Conservation (phyloP, 164 flowering plant species). For the Magnolia sinica region DNA sequence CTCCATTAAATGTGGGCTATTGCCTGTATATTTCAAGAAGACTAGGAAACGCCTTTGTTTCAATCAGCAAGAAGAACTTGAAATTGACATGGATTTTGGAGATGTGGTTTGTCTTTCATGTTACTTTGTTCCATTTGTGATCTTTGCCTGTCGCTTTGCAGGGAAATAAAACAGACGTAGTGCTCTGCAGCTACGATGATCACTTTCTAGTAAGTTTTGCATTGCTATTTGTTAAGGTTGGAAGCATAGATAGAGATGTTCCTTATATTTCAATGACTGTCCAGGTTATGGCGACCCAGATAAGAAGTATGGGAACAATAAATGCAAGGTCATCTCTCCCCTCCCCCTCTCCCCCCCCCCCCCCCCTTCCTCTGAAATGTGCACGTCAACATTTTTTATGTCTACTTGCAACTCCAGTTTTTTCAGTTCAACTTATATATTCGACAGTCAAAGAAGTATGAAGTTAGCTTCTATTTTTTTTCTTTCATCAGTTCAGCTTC, state of each 20-base stretch:
- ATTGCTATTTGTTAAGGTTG: not conserved
- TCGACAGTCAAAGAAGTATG: too few species aligned
- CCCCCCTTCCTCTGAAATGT: too few species aligned
- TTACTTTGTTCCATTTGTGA: not conserved
- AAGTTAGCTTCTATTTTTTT: too few species aligned
- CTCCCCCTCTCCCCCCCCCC: too few species aligned
- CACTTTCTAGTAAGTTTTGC: constrained; percentile 59
- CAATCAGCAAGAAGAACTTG: too few species aligned
- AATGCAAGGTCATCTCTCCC: constrained; percentile 60
- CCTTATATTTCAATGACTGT: constrained; percentile 11
- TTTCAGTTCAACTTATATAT: too few species aligned
- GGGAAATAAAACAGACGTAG: constrained; percentile 64
- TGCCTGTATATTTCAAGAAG: too few species aligned
- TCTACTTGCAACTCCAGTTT: not conserved
- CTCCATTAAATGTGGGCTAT: too few species aligned
- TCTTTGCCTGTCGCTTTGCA: constrained; percentile 25
- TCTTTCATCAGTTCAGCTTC: too few species aligned
- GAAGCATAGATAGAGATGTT: not conserved
- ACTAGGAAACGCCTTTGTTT: too few species aligned
- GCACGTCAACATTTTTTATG: not conserved
- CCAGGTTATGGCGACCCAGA: constrained; percentile 83
- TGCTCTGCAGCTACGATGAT: constrained; percentile 73
- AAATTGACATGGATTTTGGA: not conserved
- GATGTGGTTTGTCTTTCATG: not conserved
- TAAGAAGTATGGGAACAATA: constrained; percentile 85